Conservation (phyloP, 805 yeast genomes). For the Wickerhamiella azymoides region DNA sequence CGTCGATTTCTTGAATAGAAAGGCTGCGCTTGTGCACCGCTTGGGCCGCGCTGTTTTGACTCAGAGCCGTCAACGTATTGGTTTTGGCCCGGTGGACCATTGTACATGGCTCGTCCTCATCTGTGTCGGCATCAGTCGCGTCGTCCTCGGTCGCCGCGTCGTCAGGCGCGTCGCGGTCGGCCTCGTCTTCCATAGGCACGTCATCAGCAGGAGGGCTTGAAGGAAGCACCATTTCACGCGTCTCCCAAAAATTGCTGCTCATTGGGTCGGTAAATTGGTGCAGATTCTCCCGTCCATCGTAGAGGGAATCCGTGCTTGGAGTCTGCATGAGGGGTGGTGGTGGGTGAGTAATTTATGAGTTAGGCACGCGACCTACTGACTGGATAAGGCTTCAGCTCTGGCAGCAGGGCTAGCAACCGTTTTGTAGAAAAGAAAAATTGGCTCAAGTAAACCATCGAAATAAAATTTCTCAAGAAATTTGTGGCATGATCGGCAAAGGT, state of each 20-base stretch:
- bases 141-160: background rate
- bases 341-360: too few relatives aligned
- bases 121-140: conserved; percentile 4
- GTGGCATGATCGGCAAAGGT: too few relatives aligned
- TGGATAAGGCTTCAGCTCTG: too few relatives aligned
- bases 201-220: conserved; percentile 5
- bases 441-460: too few relatives aligned
- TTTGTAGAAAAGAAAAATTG: too few relatives aligned
- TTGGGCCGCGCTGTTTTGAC: conserved; percentile 4
- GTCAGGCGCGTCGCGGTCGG: background rate
- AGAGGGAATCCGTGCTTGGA: conserved; percentile 6
- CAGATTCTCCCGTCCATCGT: background rate
- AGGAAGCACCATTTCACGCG: conserved; percentile 1
- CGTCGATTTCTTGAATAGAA: background rate
- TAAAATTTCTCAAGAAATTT: too few relatives aligned
- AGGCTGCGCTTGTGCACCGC: conserved; percentile 4
- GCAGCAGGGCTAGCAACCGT: too few relatives aligned
- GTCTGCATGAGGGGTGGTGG: conserved; percentile 1
- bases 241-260: conserved; percentile 2
- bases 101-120: conserved; percentile 1
- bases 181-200: background rate
- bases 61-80: background rate
- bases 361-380: too few relatives aligned
- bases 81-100: background rate
- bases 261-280: conserved; percentile 5